Percentiles rank a stretch among this genome's conserved stretches.
phyloP scores from a whole-genome alignment of 2,329 filamentous ascomycete species.

The Neonectria coccinea region DNA sequence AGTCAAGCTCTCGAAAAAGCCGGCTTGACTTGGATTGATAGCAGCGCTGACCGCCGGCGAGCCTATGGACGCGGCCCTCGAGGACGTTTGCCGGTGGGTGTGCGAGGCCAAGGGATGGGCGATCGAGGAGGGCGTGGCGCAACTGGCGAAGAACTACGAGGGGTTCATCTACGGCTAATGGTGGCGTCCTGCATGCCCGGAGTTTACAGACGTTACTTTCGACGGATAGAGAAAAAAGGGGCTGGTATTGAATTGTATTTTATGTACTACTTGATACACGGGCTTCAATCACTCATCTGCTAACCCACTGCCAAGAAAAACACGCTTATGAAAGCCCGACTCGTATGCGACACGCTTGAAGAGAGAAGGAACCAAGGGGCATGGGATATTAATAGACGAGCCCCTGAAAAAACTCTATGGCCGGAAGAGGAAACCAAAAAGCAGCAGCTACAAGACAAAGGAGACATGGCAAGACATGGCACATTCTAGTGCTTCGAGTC shows the following conservation, averaged over 20 bases:
- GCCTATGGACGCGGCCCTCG: conserved; percentile 81
- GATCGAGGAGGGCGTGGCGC: conserved; percentile 75
- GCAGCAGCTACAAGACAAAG: conserved; percentile 21
- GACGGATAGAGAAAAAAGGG: conserved; percentile 11
- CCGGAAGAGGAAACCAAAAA: conserved; percentile 25
- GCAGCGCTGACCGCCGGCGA: conserved; percentile 82
- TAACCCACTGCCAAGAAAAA: conserved; percentile 28
- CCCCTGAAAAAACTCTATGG: conserved; percentile 26
- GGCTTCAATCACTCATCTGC: conserved; percentile 24
- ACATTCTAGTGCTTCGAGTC: conserved; percentile 39
- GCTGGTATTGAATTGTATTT: conserved; percentile 33
- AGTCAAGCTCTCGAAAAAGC: too few relatives aligned
- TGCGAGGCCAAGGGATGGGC: conserved; percentile 84
- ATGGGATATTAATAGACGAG: conserved; percentile 25
- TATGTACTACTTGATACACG: conserved; percentile 29
- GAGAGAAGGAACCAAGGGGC: not conserved
- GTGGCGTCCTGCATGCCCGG: too few relatives aligned
- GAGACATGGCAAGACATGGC: conserved; percentile 8
- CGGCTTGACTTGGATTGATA: too few relatives aligned
- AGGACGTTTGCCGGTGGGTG: conserved; percentile 80
- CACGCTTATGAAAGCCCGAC: conserved; percentile 26
- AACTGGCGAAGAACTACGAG: conserved; percentile 79
- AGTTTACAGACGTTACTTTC: not conserved
- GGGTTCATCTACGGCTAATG: conserved; percentile 76
- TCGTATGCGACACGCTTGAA: conserved; percentile 18